phyloP scores from a whole-genome alignment of 805 yeast species.

The Yamadazyma sp. region DNA sequence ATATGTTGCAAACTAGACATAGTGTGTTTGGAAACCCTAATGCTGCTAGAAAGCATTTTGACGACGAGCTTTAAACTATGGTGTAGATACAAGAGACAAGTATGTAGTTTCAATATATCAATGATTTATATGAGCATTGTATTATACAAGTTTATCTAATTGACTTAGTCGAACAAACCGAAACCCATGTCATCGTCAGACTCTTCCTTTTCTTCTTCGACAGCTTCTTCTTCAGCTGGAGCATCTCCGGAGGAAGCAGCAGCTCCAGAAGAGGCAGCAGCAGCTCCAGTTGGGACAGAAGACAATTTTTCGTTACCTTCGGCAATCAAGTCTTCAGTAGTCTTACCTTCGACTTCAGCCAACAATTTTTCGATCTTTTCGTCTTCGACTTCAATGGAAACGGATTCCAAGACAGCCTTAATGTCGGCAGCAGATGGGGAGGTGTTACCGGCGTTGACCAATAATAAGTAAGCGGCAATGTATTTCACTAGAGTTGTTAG shows the following conservation, averaged over 20 bases:
- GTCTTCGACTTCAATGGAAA: conserved; percentile 59
- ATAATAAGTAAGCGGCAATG: conserved; percentile 49
- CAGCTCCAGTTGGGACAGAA: conserved; percentile 59
- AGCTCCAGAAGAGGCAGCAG: conserved; percentile 39
- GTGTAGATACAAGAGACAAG: conserved; percentile 2
- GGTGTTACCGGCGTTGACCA: conserved; percentile 47
- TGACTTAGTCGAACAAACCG: conserved; percentile 44
- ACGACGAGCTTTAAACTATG: conserved; percentile 9
- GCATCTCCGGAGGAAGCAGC: conserved; percentile 37
- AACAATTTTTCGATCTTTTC: conserved; percentile 61
- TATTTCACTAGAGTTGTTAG: conserved; percentile 36
- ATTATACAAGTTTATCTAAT: conserved; percentile 13
- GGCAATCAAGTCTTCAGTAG: conserved; percentile 56
- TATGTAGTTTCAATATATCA: conserved; percentile 2
- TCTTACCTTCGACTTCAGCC: conserved; percentile 49
- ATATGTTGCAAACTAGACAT: conserved; percentile 52
- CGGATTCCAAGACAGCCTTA: conserved; percentile 41
- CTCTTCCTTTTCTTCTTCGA: conserved; percentile 39
- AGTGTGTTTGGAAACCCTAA: conserved; percentile 74
- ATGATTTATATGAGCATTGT: conserved; percentile 10
- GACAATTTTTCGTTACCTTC: conserved; percentile 96
- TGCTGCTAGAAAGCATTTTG: conserved; percentile 58
- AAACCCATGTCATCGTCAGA: conserved; percentile 45
- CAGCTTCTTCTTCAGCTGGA: conserved; percentile 41
- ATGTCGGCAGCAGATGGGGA: conserved; percentile 44